A percentile compares a stretch with the other conserved stretches of the same genome.
phyloP scores from a whole-genome alignment of 2,329 filamentous ascomycete genomes.

The Colletotrichum tabaci region DNA sequence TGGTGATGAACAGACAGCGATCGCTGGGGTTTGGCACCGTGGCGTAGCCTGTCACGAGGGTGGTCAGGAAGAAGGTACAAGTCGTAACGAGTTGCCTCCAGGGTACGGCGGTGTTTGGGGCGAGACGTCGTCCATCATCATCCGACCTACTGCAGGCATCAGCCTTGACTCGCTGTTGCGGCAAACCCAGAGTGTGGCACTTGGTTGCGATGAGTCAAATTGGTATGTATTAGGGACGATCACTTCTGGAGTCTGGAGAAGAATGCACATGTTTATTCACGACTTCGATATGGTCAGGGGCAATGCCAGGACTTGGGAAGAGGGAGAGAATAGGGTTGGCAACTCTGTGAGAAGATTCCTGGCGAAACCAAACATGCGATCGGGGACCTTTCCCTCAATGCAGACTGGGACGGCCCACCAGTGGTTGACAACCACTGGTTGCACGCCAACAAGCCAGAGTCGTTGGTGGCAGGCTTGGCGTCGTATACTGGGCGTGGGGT shows the following conservation, averaged over 20 bases:
- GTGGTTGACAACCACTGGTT: not conserved
- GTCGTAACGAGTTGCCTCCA: slow-evolving; percentile 33
- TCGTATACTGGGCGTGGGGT: slow-evolving; percentile 8
- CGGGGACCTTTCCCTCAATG: slow-evolving; percentile 7
- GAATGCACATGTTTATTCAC: not conserved
- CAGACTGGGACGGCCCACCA: not conserved
- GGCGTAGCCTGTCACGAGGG: slow-evolving; percentile 1
- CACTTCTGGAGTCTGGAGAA: not conserved
- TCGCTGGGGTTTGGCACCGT: slow-evolving; percentile 10
- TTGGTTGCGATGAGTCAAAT: too few relatives aligned
- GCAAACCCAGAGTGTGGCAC: not conserved
- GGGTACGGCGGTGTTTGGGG: slow-evolving; percentile 16
- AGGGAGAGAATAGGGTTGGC: not conserved
- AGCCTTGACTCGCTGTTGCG: slow-evolving; percentile 16
- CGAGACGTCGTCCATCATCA: slow-evolving; percentile 5
- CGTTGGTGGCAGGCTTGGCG: slow-evolving; percentile 21
- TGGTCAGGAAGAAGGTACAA: slow-evolving; percentile 20
- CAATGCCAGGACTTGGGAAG: not conserved
- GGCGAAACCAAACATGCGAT: not conserved
- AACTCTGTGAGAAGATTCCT: not conserved
- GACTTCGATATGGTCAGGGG: slow-evolving; percentile 6
- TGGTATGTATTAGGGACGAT: not conserved
- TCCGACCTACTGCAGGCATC: slow-evolving; percentile 30
- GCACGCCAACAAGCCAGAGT: slow-evolving; percentile 2
- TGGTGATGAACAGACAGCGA: slow-evolving; percentile 5